phyloP scores from a whole-genome alignment of 2,329 filamentous ascomycete species.

The Colletotrichum sp. region DNA sequence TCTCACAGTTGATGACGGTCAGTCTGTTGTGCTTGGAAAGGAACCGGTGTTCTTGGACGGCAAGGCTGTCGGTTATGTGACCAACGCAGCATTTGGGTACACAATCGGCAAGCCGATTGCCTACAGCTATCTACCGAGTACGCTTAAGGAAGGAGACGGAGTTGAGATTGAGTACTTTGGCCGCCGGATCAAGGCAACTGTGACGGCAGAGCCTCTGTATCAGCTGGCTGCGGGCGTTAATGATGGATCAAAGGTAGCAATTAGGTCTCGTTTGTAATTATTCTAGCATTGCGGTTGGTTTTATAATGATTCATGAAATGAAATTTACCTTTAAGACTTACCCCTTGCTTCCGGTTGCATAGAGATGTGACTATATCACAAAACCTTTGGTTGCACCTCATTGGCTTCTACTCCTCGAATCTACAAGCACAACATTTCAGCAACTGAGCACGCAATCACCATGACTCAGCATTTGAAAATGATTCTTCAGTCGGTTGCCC shows the following conservation, averaged over 20 bases:
- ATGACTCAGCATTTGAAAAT: conserved; percentile 34
- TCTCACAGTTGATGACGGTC: conserved; percentile 60
- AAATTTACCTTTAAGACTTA: no score
- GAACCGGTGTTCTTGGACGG: conserved; percentile 61
- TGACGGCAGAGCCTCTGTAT: conserved; percentile 54
- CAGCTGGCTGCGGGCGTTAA: conserved; percentile 13
- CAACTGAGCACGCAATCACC: neutral
- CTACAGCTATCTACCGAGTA: conserved; percentile 60
- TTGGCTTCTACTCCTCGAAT: neutral
- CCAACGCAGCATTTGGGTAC: conserved; percentile 65
- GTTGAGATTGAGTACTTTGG: conserved; percentile 70
- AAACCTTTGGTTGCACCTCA: neutral
- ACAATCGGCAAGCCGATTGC: conserved; percentile 63
- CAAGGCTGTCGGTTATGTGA: conserved; percentile 59
- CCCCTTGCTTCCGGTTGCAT: no score
- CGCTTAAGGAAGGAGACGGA: conserved; percentile 47
- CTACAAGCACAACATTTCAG: neutral
- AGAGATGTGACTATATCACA: no score
- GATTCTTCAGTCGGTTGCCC: conserved; percentile 36
- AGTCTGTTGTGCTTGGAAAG: conserved; percentile 64
- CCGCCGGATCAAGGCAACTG: conserved; percentile 55
- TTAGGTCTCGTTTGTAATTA: neutral
- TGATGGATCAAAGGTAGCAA: neutral
- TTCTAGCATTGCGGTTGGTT: neutral
- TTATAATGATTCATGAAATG: neutral